A percentile compares a stretch with the other conserved stretches of the same genome.
Conservation (phyloP, 169 alveolate genomes). For the Neospora caninum region DNA sequence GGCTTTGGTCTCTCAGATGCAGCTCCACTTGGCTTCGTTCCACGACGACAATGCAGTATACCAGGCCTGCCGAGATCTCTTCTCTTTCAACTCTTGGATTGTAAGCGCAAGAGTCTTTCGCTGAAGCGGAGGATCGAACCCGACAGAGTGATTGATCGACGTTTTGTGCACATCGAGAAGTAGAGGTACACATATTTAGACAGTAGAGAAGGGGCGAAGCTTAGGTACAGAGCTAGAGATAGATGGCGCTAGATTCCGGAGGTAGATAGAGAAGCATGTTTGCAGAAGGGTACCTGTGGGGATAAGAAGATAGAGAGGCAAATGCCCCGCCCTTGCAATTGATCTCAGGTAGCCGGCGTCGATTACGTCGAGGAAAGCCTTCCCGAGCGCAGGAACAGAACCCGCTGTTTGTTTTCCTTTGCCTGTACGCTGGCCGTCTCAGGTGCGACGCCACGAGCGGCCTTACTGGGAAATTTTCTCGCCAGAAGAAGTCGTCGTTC, state of each 20-base stretch:
- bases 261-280: too few species aligned
- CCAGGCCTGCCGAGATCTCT: slow-evolving; percentile 48
- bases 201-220: too few species aligned
- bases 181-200: neutral
- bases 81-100: slow-evolving; percentile 6
- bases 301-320: too few species aligned
- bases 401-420: too few species aligned
- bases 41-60: slow-evolving; percentile 11
- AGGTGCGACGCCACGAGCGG: slow-evolving; percentile 63
- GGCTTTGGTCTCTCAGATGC: slow-evolving; percentile 12
- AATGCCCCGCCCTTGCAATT: too few species aligned
- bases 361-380: too few species aligned
- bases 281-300: too few species aligned
- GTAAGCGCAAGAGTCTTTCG: neutral
- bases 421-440: neutral
- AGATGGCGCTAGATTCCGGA: too few species aligned
- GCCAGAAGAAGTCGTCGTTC: slow-evolving; percentile 47
- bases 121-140: neutral
- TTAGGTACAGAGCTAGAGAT: too few species aligned
- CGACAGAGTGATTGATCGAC: neutral
- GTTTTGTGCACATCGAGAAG: neutral
- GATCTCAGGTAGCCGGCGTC: too few species aligned
- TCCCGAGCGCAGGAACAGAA: too few species aligned
- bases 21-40: slow-evolving; percentile 55
- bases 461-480: slow-evolving; percentile 66